phyloP scores from a whole-genome alignment of 108 stramenopile species.

The Cylindrotheca closterium region DNA sequence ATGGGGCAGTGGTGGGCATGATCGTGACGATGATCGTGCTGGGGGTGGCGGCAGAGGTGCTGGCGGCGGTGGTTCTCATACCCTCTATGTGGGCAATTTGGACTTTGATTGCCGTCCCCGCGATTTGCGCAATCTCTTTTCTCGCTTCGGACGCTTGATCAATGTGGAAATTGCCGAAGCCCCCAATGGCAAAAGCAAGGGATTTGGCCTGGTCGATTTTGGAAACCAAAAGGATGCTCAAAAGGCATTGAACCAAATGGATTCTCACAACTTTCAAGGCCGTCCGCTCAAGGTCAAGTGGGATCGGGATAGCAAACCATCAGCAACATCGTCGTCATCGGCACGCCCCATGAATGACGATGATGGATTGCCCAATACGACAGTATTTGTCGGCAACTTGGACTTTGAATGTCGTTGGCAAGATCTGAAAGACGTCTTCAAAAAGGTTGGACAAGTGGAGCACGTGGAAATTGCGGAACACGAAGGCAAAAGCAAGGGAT shows the following conservation, averaged over 20 bases:
- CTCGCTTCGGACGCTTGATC: background rate
- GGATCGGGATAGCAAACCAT: conserved; percentile 58
- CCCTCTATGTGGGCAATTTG: background rate
- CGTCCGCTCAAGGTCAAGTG: conserved; percentile 80
- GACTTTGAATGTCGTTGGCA: conserved; percentile 69
- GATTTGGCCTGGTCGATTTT: conserved; percentile 84
- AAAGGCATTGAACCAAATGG: conserved; percentile 66
- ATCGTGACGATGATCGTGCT: conserved; percentile 47
- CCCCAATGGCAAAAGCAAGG: conserved; percentile 76
- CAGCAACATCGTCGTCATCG: conserved; percentile 36
- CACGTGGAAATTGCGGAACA: conserved; percentile 64
- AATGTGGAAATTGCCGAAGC: conserved; percentile 6
- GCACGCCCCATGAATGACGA: conserved; percentile 35
- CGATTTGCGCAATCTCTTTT: background rate
- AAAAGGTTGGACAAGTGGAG: conserved; percentile 50
- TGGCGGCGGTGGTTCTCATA: conserved; percentile 13
- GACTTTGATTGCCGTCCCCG: background rate
- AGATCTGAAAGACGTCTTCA: conserved; percentile 90
- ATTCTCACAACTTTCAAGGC: conserved; percentile 77
- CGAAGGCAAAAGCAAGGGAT: conserved; percentile 73
- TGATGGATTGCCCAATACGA: background rate
- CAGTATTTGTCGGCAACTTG: conserved; percentile 65
- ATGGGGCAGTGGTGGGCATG: background rate
- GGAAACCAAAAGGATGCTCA: conserved; percentile 61
- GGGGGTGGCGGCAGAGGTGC: background rate